These are phyloP conservation scores for Trametes cingulata DNA, from an alignment of 768 basidiomycete genomes.

Conservation along the genomic window DNA sequence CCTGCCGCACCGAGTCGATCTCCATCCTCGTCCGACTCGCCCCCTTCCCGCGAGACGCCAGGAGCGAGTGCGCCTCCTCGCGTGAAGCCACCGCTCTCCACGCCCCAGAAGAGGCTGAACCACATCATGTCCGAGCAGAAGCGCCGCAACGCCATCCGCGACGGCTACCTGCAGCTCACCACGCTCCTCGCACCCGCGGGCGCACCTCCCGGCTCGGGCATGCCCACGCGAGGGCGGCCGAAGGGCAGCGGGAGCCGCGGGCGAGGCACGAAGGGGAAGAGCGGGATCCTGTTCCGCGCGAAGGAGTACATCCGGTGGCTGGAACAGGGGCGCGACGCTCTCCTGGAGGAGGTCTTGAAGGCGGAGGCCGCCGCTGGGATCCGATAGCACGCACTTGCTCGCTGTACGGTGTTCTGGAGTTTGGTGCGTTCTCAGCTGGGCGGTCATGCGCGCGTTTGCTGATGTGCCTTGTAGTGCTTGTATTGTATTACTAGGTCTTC, in stretches of 20 bases:
- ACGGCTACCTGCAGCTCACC: conserved; percentile 86
- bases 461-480: neutral
- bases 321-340: conserved; percentile 76
- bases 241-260: conserved; percentile 68
- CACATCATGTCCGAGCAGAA: conserved; percentile 96
- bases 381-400: conserved; percentile 21
- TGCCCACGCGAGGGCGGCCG: conserved; percentile 78
- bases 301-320: conserved; percentile 85
- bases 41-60: conserved; percentile 15
- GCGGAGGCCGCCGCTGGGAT: conserved; percentile 70
- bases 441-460: neutral
- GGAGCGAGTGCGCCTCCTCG: conserved; percentile 11
- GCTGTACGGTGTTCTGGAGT: neutral
- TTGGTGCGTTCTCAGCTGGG: neutral
- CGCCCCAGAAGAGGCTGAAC: conserved; percentile 85
- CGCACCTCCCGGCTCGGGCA: conserved; percentile 58
- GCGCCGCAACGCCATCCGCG: conserved; percentile 87
- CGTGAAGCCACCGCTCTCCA: conserved; percentile 69
- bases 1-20: conserved; percentile 10
- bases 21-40: conserved; percentile 19
- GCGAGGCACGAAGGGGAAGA: conserved; percentile 79
- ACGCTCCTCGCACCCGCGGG: conserved; percentile 80
- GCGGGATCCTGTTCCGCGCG: conserved; percentile 83
- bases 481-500: neutral
- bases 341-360: conserved; percentile 65